These are phyloP conservation scores for Naematelia encephala DNA, from an alignment of 768 basidiomycete species.

Conservation along the genomic window DNA sequence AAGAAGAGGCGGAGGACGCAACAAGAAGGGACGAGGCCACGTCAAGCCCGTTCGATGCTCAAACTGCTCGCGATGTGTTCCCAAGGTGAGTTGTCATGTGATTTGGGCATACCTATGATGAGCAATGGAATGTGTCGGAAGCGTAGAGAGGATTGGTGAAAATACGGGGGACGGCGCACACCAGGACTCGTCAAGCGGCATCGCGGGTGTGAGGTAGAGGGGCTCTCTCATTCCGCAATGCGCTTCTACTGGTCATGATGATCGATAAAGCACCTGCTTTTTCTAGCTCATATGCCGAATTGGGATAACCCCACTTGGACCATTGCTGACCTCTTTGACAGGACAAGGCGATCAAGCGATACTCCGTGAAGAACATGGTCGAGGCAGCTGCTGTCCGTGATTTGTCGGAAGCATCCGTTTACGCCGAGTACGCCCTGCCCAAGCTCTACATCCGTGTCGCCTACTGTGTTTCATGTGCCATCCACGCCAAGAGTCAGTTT, in stretches of 20 bases:
- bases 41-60: slow-evolving; percentile 93
- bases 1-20: slow-evolving; percentile 97
- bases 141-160: not conserved
- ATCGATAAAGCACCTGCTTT: no score
- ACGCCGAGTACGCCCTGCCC: slow-evolving; percentile 91
- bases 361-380: slow-evolving; percentile 99
- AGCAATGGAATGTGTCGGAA: not conserved
- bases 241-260: no score
- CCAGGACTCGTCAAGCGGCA: no score
- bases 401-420: slow-evolving; percentile 92
- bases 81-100: slow-evolving; percentile 54
- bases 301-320: no score
- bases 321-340: slow-evolving; percentile 47
- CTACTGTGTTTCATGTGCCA: slow-evolving; percentile 98
- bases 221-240: no score
- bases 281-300: no score
- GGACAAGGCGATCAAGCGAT: slow-evolving; percentile 99
- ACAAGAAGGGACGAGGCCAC: slow-evolving; percentile 99
- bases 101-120: not conserved
- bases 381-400: slow-evolving; percentile 97
- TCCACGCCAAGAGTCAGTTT: slow-evolving; percentile 90
- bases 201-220: no score
- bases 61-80: slow-evolving; percentile 97
- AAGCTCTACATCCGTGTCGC: slow-evolving; percentile 98
- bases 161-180: no score